Percentiles rank a stretch among this genome's conserved stretches.
Conservation (phyloP, 768 basidiomycete genomes). For the Russula ochroleuca region DNA sequence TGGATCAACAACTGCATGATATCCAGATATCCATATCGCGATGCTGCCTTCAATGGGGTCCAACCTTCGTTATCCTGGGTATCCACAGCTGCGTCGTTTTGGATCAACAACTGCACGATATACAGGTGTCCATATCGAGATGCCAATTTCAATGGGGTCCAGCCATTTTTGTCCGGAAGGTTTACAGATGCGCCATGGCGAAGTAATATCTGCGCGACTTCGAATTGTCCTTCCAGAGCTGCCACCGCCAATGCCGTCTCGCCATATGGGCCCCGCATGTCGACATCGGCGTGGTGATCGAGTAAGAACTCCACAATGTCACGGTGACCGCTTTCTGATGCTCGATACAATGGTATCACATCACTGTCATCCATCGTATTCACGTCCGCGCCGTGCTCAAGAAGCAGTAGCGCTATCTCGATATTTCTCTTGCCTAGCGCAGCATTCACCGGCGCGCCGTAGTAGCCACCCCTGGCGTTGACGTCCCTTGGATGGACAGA, state of each 20-base stretch:
- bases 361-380: neutral
- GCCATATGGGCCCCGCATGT: neutral
- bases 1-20: neutral
- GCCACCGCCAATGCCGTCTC: neutral
- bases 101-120: neutral
- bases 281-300: neutral
- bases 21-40: neutral
- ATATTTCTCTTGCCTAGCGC: neutral
- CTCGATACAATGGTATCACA: neutral
- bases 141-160: neutral
- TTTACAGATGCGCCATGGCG: neutral
- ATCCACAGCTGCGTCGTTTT: neutral
- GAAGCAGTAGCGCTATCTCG: neutral
- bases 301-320: neutral
- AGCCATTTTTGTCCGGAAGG: no score
- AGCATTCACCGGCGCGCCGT: neutral
- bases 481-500: neutral
- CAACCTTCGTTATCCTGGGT: neutral
- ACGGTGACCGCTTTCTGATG: neutral
- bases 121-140: neutral
- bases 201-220: neutral
- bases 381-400: neutral
- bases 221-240: neutral
- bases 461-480: neutral
- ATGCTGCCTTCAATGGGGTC: neutral